These are phyloP conservation scores for Psidium guajava DNA, from an alignment of 345 rosid genomes.

Conservation along the genomic window DNA sequence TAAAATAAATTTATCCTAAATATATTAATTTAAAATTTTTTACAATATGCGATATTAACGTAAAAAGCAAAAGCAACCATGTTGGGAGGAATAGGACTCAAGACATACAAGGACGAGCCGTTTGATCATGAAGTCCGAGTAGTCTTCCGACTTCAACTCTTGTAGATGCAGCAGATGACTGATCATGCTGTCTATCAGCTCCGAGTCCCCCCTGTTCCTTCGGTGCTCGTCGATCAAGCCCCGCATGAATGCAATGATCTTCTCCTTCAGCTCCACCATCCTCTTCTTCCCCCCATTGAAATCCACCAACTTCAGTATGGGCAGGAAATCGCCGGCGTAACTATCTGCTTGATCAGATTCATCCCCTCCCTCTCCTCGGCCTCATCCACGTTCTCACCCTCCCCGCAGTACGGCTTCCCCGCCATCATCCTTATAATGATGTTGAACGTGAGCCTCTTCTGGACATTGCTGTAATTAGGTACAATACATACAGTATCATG, in stretches of 20 bases:
- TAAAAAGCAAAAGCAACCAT: not conserved
- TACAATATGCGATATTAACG: too few species aligned
- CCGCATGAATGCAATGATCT: conserved; percentile 31
- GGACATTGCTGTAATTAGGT: too few species aligned
- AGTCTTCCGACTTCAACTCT: conserved; percentile 22
- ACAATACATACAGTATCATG: too few species aligned
- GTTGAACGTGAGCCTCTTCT: conserved; percentile 12
- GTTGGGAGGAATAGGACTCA: not conserved
- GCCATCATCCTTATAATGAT: conserved; percentile 27
- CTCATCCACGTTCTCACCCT: not conserved
- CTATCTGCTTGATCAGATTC: conserved; percentile 11
- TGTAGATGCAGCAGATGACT: conserved; percentile 43
- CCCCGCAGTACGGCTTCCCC: conserved; percentile 22
- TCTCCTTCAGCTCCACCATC: not conserved
- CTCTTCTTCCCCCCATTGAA: conserved; percentile 17
- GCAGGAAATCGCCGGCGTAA: not conserved
- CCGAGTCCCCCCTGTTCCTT: not conserved
- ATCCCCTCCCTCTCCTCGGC: conserved; percentile 1
- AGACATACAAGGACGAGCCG: conserved; percentile 20
- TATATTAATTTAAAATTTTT: too few species aligned
- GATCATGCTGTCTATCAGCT: conserved; percentile 28
- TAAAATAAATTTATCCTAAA: too few species aligned
- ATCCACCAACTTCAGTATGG: not conserved
- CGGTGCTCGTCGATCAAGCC: conserved; percentile 34
- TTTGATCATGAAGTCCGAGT: conserved; percentile 20